Conservation (phyloP, 805 yeast species). For the Deakozyma indianensis region DNA sequence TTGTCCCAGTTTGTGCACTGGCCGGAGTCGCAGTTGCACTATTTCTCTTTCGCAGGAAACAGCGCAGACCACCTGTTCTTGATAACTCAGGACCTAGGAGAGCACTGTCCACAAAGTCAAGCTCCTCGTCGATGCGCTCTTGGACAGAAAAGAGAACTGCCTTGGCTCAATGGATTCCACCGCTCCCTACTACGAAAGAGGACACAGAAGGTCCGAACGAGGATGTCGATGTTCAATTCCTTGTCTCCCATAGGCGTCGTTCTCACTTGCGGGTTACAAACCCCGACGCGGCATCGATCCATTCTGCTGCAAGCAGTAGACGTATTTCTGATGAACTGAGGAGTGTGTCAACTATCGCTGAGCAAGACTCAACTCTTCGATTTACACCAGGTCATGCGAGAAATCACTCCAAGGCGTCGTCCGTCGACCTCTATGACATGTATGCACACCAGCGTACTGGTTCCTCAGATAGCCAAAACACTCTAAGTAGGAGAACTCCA, state of each 20-base stretch:
- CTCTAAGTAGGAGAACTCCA: background rate
- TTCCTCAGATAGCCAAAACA: background rate
- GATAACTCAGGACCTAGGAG: slow-evolving; percentile 8
- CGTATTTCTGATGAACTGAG: background rate
- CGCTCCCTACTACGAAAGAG: background rate
- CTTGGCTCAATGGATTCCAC: background rate
- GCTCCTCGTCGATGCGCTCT: slow-evolving; percentile 4
- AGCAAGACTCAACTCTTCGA: slow-evolving; percentile 2
- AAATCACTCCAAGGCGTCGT: background rate
- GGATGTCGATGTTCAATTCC: slow-evolving; percentile 45
- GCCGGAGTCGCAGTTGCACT: slow-evolving; percentile 21
- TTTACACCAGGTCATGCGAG: background rate
- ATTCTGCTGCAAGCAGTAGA: slow-evolving; percentile 1
- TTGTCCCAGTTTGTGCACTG: slow-evolving; percentile 28
- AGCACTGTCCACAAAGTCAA: slow-evolving; percentile 5
- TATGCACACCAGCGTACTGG: background rate
- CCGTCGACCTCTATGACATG: background rate
- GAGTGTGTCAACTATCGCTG: background rate
- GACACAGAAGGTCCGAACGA: slow-evolving; percentile 2
- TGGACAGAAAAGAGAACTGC: background rate
- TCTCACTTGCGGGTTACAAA: slow-evolving; percentile 46
- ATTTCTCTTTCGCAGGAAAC: slow-evolving; percentile 15
- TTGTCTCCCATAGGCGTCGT: slow-evolving; percentile 52
- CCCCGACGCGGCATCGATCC: slow-evolving; percentile 30
- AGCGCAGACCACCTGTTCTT: slow-evolving; percentile 10